A percentile compares a stretch with the other conserved stretches of the same genome.
phyloP scores from a whole-genome alignment of 192 early-diverging fungal genomes.

The Coemansia sp. region DNA sequence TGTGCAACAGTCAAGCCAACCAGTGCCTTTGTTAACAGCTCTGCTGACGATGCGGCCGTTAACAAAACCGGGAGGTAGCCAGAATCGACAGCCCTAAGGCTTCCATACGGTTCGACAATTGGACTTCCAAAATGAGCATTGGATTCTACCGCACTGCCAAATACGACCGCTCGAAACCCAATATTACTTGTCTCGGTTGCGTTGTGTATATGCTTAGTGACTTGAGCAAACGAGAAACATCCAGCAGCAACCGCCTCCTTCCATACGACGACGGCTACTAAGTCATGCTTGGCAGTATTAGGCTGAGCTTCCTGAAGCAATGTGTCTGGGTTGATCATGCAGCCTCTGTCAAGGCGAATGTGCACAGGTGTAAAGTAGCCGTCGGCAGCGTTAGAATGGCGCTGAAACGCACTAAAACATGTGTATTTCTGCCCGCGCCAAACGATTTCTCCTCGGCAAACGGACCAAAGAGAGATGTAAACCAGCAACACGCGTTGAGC shows the following conservation, averaged over 20 bases:
- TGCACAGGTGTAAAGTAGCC: constrained; percentile 10
- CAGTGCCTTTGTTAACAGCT: background rate
- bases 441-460: constrained; percentile 4
- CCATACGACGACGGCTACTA: constrained; percentile 28
- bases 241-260: constrained; percentile 24
- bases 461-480: background rate
- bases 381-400: background rate
- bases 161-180: constrained; percentile 13
- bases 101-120: constrained; percentile 33
- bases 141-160: constrained; percentile 20
- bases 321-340: background rate
- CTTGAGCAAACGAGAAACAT: constrained; percentile 32
- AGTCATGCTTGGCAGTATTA: background rate
- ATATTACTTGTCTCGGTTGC: background rate
- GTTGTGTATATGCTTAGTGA: constrained; percentile 5
- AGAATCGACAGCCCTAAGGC: background rate
- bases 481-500: background rate
- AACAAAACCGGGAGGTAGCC: background rate
- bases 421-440: constrained; percentile 5
- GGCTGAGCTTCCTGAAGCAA: background rate
- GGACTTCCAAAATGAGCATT: constrained; percentile 26
- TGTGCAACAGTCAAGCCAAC: background rate
- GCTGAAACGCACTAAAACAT: constrained; percentile 11
- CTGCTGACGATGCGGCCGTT: constrained; percentile 9
- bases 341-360: constrained; percentile 7